Base-by-base conservation (phyloP, 345 rosid species). In the Dimocarpus longan region DNA sequence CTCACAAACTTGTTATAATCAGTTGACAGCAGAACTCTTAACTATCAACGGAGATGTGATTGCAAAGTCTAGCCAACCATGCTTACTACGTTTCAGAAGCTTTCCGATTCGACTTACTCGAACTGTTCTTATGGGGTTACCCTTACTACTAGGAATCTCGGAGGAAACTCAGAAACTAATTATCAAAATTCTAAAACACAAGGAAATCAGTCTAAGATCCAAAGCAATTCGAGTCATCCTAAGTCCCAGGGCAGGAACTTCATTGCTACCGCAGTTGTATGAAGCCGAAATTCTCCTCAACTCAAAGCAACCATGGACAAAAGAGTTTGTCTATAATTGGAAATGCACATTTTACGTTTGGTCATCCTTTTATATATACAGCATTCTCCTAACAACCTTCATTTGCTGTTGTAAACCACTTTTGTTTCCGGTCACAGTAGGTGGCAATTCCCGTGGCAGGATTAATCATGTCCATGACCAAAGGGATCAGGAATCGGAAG, bases 311-410 rank as follows among this genome's bases (percentile, higher is more conserved):
- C 97, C 98, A 0, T 90, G 92, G 97, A 19, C 75, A 4, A 95
- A 88, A 87, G 79, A 86, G 71, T 28, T 94, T 54, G 77, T 92
- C 66, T 87, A 79, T 79, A 88, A 90, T 37, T 96, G 97, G 99
- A 91, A 80, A 78, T 96, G 95, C 97, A 91, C 94, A 9, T 73
- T 89, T 12, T 90, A 78, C 44, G 91, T 90, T 0, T 96, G 95
- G 97, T 74, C 86, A n/a, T 88, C 95, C 0, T 56, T 94, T 48
- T 82, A 84, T 50, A 71, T 89, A 3, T 94, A 84, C 83, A 50
- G 83, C 2, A 39, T 66, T 48, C 69, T 90, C 32, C 78, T 95
- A 15, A 3, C 83, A 1, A 6, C 80, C 3, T 73, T 93, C 60
- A 21, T 89, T 5, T 74, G 84, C 74, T 88, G 85, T 74, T 87